A percentile compares a stretch with the other conserved stretches of the same genome.
Evolutionary conservation across 2,329 filamentous ascomycete species (phyloP).

Genomic region (Ophiostoma perfectum): DNA sequence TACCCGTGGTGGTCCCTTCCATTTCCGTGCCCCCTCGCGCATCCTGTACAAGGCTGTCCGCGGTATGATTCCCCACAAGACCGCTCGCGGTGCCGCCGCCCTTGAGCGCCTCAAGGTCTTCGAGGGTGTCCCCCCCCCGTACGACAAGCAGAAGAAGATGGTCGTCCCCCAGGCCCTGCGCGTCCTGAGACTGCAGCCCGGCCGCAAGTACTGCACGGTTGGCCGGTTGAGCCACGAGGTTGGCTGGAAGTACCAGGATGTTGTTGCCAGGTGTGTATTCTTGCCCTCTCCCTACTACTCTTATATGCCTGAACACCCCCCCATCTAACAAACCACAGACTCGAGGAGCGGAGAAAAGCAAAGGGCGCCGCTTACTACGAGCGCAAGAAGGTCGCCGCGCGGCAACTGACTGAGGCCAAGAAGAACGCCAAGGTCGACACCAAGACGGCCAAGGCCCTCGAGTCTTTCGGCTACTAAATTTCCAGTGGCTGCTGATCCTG

Average conservation of each 20-base stretch:
- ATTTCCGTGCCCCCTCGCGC: slow-evolving; percentile 97
- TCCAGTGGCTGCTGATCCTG: slow-evolving; percentile 12
- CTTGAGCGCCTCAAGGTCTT: slow-evolving; percentile 99
- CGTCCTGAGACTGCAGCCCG: slow-evolving; percentile 93
- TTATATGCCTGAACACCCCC: not conserved
- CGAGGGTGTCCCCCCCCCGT: slow-evolving; percentile 97
- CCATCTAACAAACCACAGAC: slow-evolving; percentile 48
- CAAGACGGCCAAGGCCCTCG: slow-evolving; percentile 84
- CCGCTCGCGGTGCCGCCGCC: slow-evolving; percentile 89
- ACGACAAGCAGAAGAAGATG: slow-evolving; percentile 99
- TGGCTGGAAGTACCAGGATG: slow-evolving; percentile 99
- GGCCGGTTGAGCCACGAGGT: slow-evolving; percentile 97
- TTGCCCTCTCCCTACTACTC: not conserved
- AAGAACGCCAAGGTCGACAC: slow-evolving; percentile 81
- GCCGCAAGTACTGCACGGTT: slow-evolving; percentile 99
- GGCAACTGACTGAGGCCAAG: slow-evolving; percentile 87
- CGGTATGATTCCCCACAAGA: slow-evolving; percentile 99
- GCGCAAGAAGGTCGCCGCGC: slow-evolving; percentile 95
- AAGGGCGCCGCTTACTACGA: slow-evolving; percentile 99
- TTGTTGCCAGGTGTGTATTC: slow-evolving; percentile 82
- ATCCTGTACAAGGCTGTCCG: slow-evolving; percentile 99
- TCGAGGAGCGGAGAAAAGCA: slow-evolving; percentile 99
- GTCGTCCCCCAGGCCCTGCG: slow-evolving; percentile 97
- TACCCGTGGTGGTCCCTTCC: slow-evolving; percentile 99
- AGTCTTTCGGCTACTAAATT: slow-evolving; percentile 80